Conservation (phyloP, 2,329 filamentous ascomycete genomes). For the Trichoderma simmonsii region DNA sequence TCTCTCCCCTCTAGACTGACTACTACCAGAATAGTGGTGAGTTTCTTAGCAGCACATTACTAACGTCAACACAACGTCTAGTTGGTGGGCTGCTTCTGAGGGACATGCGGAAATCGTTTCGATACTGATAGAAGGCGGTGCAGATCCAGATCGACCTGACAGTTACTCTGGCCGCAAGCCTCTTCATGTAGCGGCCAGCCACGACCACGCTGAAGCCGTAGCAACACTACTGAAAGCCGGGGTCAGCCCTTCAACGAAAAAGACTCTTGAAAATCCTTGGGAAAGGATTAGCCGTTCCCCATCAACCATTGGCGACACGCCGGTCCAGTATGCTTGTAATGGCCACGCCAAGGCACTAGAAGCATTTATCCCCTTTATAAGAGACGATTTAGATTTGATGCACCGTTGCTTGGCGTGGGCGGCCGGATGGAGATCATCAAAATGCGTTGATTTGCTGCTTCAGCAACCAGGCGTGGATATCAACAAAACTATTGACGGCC, state of each 20-base stretch:
- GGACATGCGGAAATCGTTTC: constrained; percentile 24
- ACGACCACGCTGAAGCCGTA: constrained; percentile 31
- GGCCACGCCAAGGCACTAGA: constrained; percentile 29
- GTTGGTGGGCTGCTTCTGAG: constrained; percentile 27
- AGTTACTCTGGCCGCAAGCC: constrained; percentile 29
- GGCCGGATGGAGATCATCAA: constrained; percentile 17
- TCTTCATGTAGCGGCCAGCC: constrained; percentile 34
- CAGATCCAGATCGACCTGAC: constrained; percentile 25
- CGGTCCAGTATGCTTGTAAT: constrained; percentile 32
- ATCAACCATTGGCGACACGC: constrained; percentile 24
- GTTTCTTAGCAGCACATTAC: background rate
- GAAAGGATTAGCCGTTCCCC: constrained; percentile 9
- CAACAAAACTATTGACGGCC: constrained; percentile 25
- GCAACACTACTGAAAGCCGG: constrained; percentile 34
- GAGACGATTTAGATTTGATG: constrained; percentile 22
- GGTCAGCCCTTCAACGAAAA: constrained; percentile 32
- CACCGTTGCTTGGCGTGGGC: constrained; percentile 31
- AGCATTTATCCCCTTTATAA: constrained; percentile 28
- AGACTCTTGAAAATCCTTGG: constrained; percentile 21
- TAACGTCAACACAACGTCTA: background rate
- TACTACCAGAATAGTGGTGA: background rate
- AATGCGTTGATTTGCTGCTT: constrained; percentile 30
- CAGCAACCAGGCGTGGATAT: constrained; percentile 31
- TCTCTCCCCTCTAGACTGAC: background rate
- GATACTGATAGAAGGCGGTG: constrained; percentile 26